Conservation (phyloP, 805 yeast species). For the Kuraishia molischiana region DNA sequence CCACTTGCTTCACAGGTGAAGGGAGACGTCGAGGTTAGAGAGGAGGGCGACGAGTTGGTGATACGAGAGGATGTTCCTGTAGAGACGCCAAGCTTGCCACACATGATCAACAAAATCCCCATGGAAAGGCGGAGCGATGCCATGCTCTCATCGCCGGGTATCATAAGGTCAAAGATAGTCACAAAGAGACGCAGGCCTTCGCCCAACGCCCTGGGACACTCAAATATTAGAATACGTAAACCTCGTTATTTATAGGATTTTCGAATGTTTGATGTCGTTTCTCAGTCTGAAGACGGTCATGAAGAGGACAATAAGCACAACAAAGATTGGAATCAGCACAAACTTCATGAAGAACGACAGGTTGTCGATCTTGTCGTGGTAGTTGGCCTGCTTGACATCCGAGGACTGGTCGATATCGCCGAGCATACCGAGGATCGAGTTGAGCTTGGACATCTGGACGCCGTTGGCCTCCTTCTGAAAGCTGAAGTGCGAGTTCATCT, state of each 20-base stretch:
- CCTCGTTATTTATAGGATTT: conserved; percentile 41
- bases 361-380: not conserved
- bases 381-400: not conserved
- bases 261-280: conserved; percentile 54
- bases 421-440: not conserved
- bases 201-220: conserved; percentile 35
- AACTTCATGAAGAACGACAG: conserved; percentile 8
- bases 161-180: conserved; percentile 25
- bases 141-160: conserved; percentile 8
- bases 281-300: conserved; percentile 43
- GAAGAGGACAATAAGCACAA: conserved; percentile 29
- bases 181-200: conserved; percentile 35
- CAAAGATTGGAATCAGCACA: conserved; percentile 26
- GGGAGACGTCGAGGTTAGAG: conserved; percentile 2
- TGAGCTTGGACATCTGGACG: conserved; percentile 1
- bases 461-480: conserved; percentile 1
- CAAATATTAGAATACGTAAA: conserved; percentile 31
- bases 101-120: not conserved
- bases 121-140: conserved; percentile 1
- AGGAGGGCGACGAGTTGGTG: conserved; percentile 1
- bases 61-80: not conserved
- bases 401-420: not conserved
- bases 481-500: not conserved
- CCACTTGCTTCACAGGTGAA: conserved; percentile 5
- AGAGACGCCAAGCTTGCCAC: not conserved